Conservation (phyloP, 225 moss, liverwort and hornwort genomes). For the Polytrichum formosum region DNA sequence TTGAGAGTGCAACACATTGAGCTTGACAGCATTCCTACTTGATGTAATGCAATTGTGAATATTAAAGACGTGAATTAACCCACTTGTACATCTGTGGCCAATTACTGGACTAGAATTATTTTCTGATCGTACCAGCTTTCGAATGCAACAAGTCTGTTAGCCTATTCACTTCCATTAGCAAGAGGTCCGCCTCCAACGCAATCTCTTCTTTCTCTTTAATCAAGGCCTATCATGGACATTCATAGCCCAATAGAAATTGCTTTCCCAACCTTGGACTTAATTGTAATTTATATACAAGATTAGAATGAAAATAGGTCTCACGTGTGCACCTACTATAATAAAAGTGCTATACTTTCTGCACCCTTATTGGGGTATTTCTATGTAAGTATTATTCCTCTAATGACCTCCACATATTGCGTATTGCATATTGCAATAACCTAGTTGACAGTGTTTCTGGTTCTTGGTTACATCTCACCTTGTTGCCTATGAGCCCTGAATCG, state of each 20-base stretch:
- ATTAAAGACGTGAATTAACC: not conserved
- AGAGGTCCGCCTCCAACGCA: slow-evolving; percentile 66
- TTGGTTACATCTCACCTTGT: slow-evolving; percentile 50
- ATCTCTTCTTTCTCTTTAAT: slow-evolving; percentile 85
- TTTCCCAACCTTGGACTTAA: not conserved
- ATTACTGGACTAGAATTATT: not conserved
- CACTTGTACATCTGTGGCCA: not conserved
- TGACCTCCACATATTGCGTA: not conserved
- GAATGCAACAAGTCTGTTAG: slow-evolving; percentile 68
- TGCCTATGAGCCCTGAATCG: slow-evolving; percentile 59
- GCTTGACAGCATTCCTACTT: not conserved
- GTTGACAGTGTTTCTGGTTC: too few species aligned
- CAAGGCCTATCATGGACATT: slow-evolving; percentile 19
- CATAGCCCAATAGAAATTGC: not conserved
- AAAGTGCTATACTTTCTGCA: not conserved
- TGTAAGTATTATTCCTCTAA: not conserved
- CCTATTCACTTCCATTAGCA: slow-evolving; percentile 96
- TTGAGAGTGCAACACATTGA: not conserved
- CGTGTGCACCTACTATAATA: not conserved
- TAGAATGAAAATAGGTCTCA: not conserved
- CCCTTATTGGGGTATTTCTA: not conserved
- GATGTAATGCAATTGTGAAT: too few species aligned
- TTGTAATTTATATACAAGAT: not conserved
- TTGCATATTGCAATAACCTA: too few species aligned
- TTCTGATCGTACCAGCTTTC: slow-evolving; percentile 62